These are phyloP conservation scores for Suhomyces panamericanus DNA, from an alignment of 1,139 yeast genomes.

Conservation along the genomic window DNA sequence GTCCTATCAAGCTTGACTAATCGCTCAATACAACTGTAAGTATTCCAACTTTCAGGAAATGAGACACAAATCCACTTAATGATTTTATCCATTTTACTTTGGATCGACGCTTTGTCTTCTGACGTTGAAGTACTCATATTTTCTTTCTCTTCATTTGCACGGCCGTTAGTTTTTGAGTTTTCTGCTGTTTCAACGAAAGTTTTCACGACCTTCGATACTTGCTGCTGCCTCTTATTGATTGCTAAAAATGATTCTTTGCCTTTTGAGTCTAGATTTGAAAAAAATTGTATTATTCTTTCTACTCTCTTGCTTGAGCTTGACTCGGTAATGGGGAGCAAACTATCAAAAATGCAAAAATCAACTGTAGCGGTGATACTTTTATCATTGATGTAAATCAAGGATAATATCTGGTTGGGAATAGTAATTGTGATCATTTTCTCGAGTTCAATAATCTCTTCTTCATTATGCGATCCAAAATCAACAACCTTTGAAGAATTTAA, in stretches of 20 bases:
- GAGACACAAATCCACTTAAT: conserved; percentile 64
- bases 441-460: conserved; percentile 37
- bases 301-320: conserved; percentile 50
- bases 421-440: conserved; percentile 36
- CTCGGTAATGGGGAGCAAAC: conserved; percentile 55
- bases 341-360: conserved; percentile 61
- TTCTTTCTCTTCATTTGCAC: conserved; percentile 14
- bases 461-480: conserved; percentile 32
- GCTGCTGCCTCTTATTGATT: conserved; percentile 65
- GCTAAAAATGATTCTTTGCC: conserved; percentile 69
- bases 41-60: conserved; percentile 53
- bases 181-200: conserved; percentile 39
- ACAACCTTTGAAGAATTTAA: conserved; percentile 19
- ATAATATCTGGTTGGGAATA: conserved; percentile 68
- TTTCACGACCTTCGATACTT: conserved; percentile 45
- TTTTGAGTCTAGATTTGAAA: conserved; percentile 52
- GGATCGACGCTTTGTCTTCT: conserved; percentile 26
- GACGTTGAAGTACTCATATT: conserved; percentile 12
- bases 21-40: conserved; percentile 49
- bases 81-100: conserved; percentile 50
- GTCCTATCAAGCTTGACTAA: conserved; percentile 57
- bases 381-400: conserved; percentile 76
- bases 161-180: conserved; percentile 14
- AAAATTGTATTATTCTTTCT: conserved; percentile 51
- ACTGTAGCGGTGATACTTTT: conserved; percentile 65